phyloP scores from a whole-genome alignment of 441 rosid genomes.

The Raphanus hybrid region DNA sequence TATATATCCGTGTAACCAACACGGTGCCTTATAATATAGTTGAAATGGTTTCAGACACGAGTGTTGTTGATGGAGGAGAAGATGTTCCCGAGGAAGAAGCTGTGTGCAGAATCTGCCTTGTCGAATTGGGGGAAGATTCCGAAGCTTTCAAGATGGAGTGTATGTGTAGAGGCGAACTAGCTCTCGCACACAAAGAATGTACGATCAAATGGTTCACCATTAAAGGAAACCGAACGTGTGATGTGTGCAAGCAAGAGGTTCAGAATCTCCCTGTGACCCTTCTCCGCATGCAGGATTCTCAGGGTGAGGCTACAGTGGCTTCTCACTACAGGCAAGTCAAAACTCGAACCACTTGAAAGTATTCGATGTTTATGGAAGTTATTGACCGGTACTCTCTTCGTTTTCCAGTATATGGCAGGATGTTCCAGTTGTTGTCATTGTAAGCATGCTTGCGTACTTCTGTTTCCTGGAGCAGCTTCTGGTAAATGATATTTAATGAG shows the following conservation, averaged over 20 bases:
- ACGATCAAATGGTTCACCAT: constrained; percentile 97
- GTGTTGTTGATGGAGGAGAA: constrained; percentile 65
- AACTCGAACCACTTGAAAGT: too few relatives aligned
- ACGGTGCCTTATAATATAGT: constrained; percentile 11
- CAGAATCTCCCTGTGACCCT: constrained; percentile 92
- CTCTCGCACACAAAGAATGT: constrained; percentile 94
- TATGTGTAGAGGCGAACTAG: constrained; percentile 96
- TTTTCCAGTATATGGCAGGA: too few relatives aligned
- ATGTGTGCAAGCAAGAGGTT: constrained; percentile 96
- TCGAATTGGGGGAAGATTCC: constrained; percentile 89
- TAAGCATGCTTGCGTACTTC: constrained; percentile 96
- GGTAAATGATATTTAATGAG: constrained; percentile 63
- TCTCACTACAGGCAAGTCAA: constrained; percentile 39
- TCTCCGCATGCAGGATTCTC: constrained; percentile 65
- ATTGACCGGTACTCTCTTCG: too few relatives aligned
- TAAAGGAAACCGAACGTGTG: constrained; percentile 95
- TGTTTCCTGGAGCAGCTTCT: constrained; percentile 96
- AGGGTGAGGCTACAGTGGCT: constrained; percentile 16
- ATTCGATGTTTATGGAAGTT: too few relatives aligned
- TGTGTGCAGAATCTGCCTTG: constrained; percentile 88
- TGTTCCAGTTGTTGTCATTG: constrained; percentile 56
- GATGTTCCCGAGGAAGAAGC: constrained; percentile 98
- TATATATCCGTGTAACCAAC: too few relatives aligned
- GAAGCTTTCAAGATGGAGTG: constrained; percentile 98
- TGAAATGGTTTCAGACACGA: constrained; percentile 37